Conservation (phyloP, 1,284 basidiomycete species). For the Stygiomarasmius scandens region DNA sequence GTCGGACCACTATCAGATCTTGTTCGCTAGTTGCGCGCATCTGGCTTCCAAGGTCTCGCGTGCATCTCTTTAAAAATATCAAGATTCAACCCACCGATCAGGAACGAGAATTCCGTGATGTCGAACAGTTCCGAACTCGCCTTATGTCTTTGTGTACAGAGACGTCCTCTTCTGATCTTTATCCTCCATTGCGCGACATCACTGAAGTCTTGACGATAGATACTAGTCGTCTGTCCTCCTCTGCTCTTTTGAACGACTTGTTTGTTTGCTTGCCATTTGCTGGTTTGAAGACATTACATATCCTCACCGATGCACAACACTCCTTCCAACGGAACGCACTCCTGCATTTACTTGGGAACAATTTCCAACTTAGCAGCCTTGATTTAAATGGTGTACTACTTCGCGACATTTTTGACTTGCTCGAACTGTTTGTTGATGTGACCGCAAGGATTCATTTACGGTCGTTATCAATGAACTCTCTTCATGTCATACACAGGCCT, state of each 20-base stretch:
- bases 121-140: not conserved
- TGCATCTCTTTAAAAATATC: not conserved
- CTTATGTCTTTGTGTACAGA: not conserved
- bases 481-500: not conserved
- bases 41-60: not conserved
- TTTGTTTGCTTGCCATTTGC: not conserved
- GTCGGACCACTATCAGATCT: not conserved
- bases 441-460: not conserved
- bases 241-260: not conserved
- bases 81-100: not conserved
- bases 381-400: not conserved
- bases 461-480: not conserved
- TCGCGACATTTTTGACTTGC: not conserved
- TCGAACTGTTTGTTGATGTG: not conserved
- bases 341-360: not conserved
- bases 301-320: not conserved
- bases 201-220: not conserved
- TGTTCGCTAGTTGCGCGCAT: not conserved
- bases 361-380: not conserved
- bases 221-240: not conserved
- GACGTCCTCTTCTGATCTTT: not conserved
- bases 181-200: not conserved
- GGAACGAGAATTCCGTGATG: not conserved
- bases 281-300: not conserved
- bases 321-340: not conserved